Evolutionary conservation across 805 yeast genomes (phyloP).

Genomic region (Wickerhamiella qilinensis): DNA sequence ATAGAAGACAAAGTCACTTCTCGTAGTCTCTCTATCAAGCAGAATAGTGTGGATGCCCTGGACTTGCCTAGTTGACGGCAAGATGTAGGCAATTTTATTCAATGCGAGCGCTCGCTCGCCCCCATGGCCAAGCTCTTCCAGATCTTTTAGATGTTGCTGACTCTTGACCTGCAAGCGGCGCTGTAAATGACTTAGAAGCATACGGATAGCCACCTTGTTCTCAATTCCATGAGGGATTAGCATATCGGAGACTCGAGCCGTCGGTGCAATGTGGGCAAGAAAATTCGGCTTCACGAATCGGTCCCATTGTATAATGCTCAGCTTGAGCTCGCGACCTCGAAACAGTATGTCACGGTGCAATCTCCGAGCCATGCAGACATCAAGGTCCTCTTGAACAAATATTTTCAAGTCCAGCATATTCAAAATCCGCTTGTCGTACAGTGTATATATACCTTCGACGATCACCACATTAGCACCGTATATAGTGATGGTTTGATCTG

Average conservation of each 20-base stretch:
- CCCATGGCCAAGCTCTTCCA: conserved; percentile 38
- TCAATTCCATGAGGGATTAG: conserved; percentile 86
- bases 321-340: conserved; percentile 70
- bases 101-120: conserved; percentile 5
- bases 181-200: conserved; percentile 65
- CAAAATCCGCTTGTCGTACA: conserved; percentile 52
- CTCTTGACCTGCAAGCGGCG: conserved; percentile 56
- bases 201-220: conserved; percentile 59
- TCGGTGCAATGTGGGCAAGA: conserved; percentile 54
- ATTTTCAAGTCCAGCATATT: conserved; percentile 73
- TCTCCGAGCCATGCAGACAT: conserved; percentile 79
- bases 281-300: conserved; percentile 85
- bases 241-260: conserved; percentile 66
- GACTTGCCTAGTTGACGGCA: conserved; percentile 44
- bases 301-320: conserved; percentile 83
- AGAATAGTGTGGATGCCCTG: conserved; percentile 57
- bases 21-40: conserved; percentile 33
- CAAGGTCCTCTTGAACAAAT: conserved; percentile 87
- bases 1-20: conserved; percentile 73
- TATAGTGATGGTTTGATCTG: conserved; percentile 52
- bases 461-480: conserved; percentile 92
- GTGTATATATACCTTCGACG: conserved; percentile 78
- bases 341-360: conserved; percentile 71
- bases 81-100: conserved; percentile 15
- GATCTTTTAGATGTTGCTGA: conserved; percentile 43